Conservation (phyloP, 2,329 filamentous ascomycete species). For the Diaporthe humulicola region DNA sequence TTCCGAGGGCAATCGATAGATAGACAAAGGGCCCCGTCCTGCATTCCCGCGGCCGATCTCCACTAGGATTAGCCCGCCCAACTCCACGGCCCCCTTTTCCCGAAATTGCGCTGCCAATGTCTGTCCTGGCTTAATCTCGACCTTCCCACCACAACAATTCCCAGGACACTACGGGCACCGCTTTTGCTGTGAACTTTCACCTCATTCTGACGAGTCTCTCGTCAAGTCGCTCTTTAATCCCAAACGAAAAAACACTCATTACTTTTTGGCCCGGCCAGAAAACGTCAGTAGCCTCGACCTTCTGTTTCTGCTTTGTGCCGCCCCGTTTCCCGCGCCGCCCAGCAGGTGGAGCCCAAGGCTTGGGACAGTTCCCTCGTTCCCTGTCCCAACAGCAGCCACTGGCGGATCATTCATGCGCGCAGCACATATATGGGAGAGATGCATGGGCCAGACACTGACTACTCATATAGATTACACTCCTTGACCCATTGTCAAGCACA, state of each 20-base stretch:
- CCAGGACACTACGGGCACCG: slow-evolving; percentile 37
- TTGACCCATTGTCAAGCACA: slow-evolving; percentile 71
- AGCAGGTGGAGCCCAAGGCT: slow-evolving; percentile 25
- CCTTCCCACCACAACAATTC: slow-evolving; percentile 30
- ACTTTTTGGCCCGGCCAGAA: slow-evolving; percentile 27
- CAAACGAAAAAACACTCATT: slow-evolving; percentile 45
- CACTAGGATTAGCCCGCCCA: slow-evolving; percentile 37
- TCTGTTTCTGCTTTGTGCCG: background rate
- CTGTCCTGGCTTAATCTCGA: slow-evolving; percentile 44
- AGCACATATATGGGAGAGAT: slow-evolving; percentile 19
- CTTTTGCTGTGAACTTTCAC: slow-evolving; percentile 40
- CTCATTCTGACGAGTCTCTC: slow-evolving; percentile 57
- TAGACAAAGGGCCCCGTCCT: slow-evolving; percentile 32
- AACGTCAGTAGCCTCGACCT: slow-evolving; percentile 17
- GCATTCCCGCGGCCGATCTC: slow-evolving; percentile 35
- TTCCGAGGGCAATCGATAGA: slow-evolving; percentile 36
- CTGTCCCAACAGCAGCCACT: slow-evolving; percentile 42
- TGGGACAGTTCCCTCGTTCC: slow-evolving; percentile 14
- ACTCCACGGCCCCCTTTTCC: slow-evolving; percentile 39
- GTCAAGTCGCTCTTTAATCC: slow-evolving; percentile 61
- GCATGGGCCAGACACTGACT: slow-evolving; percentile 41
- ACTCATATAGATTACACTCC: slow-evolving; percentile 56
- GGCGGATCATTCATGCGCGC: slow-evolving; percentile 49
- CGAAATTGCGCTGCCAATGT: slow-evolving; percentile 43
- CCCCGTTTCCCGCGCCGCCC: slow-evolving; percentile 9